Conservation (phyloP, 2,329 filamentous ascomycete genomes). For the Colletotrichum salicis region DNA sequence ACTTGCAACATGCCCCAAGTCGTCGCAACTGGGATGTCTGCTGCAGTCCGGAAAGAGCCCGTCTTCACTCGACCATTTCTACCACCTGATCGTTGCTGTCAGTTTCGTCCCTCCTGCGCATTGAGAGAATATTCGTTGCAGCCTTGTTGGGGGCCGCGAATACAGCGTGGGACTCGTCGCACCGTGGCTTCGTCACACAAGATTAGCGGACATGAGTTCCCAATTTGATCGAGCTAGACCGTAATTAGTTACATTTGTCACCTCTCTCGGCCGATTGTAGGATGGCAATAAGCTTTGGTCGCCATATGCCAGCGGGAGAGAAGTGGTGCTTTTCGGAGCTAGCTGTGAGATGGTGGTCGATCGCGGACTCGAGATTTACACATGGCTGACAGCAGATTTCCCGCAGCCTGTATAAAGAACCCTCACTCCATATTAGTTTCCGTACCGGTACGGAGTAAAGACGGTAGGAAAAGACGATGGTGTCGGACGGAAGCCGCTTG, state of each 20-base stretch:
- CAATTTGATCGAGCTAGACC: constrained; percentile 23
- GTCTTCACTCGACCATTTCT: background rate
- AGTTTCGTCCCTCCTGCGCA: background rate
- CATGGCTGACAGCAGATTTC: background rate
- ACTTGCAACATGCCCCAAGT: constrained; percentile 29
- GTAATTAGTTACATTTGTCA: constrained; percentile 13
- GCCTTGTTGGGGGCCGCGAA: constrained; percentile 1
- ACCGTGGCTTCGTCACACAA: constrained; percentile 28
- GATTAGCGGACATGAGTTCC: constrained; percentile 34
- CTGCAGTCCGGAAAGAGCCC: background rate
- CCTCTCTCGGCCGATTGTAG: constrained; percentile 28
- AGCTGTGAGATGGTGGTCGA: constrained; percentile 2
- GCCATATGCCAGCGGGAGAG: constrained; percentile 8
- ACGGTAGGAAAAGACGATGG: constrained; percentile 5
- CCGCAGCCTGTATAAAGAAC: constrained; percentile 8
- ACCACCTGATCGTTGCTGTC: background rate
- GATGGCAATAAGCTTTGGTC: constrained; percentile 28
- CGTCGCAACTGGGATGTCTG: constrained; percentile 19
- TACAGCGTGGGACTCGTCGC: constrained; percentile 18
- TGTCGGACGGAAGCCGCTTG: constrained; percentile 31
- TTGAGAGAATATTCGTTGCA: background rate
- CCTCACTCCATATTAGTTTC: background rate
- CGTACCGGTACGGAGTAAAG: background rate
- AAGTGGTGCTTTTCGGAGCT: constrained; percentile 11
- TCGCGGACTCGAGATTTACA: constrained; percentile 27